Base-by-base conservation (phyloP, 305 asterid genomes). In the Fraxinus platypoda region DNA sequence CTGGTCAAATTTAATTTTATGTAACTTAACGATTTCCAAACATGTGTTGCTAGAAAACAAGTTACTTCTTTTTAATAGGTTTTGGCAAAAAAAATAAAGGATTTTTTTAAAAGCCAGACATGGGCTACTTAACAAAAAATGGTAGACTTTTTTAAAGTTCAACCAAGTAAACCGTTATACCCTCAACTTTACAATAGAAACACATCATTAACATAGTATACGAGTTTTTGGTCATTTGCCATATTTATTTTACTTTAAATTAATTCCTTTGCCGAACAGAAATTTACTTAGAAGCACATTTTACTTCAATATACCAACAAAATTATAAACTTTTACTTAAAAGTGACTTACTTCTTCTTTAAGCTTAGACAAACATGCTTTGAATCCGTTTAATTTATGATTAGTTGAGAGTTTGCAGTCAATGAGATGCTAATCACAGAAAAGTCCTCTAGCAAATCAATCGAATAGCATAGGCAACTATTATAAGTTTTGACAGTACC, bases 401-500 rank as follows among this genome's bases (percentile, higher is more conserved):
- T n/a, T n/a, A 54, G 11, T 19, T 19, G 26, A 54, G 66, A 54
- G 3, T 54, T 54, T 54, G 3, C 11, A 3, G 66, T 54, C 26
- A 54, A 54, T 54, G 11, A 68, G 38, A 30, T 28, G 37, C 75
- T 68, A 30, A 26, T 34, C 38, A 78, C 6, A 8, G 71, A 80
- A 76, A 35, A 68, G 75, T 30, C 72, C 25, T 28, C 74, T 64
- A 8, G 64, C 4, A 80, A n/a, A 77, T 38, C 12, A 64, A 12
- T 26, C 6, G 31, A 2, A 74, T 43, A 79, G 30, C 76, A 26
- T 66, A 57, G 15, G 57, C 64, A 25, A 8, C 11, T 66, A 75
- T 70, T 54, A 43, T 78, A 82, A 90, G 85, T 72, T 83, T 28
- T 28, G 75, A 72, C 34, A 83, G 81, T 91, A 95, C 99, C 97